These are phyloP conservation scores for Mycotypha africana DNA, from an alignment of 371 early-diverging fungal species.

Conservation along the genomic window DNA sequence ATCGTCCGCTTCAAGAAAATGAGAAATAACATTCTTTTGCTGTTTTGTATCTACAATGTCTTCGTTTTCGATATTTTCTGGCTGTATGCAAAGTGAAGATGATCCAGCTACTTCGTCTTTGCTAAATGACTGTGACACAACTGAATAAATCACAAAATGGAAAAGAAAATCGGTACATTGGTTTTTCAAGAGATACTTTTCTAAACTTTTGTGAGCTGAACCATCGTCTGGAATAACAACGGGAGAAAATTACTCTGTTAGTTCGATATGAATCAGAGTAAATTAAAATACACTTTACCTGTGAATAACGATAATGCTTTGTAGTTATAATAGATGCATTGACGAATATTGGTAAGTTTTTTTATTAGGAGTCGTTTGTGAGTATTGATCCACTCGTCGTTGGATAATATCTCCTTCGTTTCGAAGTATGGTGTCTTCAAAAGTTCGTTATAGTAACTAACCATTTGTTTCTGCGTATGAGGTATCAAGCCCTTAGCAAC, in stretches of 20 bases:
- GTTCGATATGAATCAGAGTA: background rate
- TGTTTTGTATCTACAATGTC: conserved; percentile 11
- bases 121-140: conserved; percentile 17
- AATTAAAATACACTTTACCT: conserved; percentile 1
- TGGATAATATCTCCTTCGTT: conserved; percentile 4
- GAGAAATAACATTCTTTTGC: conserved; percentile 9
- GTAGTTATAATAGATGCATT: conserved; percentile 16
- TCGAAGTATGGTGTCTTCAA: conserved; percentile 17
- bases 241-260: background rate
- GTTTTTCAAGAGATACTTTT: conserved; percentile 14
- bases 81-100: conserved; percentile 10
- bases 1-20: conserved; percentile 17
- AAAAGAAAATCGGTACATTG: conserved; percentile 12
- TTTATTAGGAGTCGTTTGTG: conserved; percentile 4
- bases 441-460: conserved; percentile 5
- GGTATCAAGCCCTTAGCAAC: conserved; percentile 11
- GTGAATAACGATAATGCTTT: conserved; percentile 7
- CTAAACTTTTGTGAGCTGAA: conserved; percentile 8
- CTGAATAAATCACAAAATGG: conserved; percentile 12
- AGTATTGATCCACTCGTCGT: conserved; percentile 11
- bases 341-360: conserved; percentile 5
- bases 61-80: conserved; percentile 15
- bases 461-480: conserved; percentile 2
- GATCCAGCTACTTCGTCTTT: conserved; percentile 16
- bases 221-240: background rate